Evolutionary conservation across 345 rosid genomes (phyloP).

Genomic region (Mallotus nudiflorus): DNA sequence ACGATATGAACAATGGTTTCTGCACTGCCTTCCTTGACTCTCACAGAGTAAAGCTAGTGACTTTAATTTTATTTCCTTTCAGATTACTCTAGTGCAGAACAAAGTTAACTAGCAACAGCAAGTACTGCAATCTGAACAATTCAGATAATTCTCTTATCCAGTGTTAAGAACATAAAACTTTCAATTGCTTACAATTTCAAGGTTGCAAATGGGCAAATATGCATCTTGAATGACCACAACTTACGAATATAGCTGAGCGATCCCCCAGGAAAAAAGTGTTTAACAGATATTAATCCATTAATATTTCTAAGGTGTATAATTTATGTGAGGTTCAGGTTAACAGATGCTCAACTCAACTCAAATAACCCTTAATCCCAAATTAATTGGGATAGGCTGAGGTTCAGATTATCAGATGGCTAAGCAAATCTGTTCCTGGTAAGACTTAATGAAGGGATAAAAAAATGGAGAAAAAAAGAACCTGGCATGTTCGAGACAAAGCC

Average conservation of each 20-base stretch:
- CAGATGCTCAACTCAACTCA: too few relatives aligned
- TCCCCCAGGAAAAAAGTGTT: neutral
- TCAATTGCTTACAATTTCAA: neutral
- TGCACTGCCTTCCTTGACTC: neutral
- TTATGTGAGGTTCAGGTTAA: too few relatives aligned
- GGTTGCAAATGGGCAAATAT: neutral
- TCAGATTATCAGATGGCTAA: neutral
- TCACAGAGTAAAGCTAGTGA: neutral
- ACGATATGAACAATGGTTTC: neutral
- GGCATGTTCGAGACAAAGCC: constrained; percentile 83
- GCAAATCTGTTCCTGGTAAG: neutral
- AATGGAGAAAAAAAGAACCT: constrained; percentile 35
- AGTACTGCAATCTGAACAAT: neutral
- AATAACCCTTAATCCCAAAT: too few relatives aligned
- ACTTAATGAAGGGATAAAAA: neutral
- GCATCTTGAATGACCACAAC: neutral
- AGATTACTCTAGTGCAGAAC: neutral
- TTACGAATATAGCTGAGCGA: neutral
- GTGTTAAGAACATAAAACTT: neutral
- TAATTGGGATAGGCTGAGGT: too few relatives aligned
- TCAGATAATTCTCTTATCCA: neutral
- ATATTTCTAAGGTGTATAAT: too few relatives aligned
- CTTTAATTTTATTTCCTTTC: neutral
- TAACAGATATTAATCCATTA: too few relatives aligned
- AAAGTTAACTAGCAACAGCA: neutral